Conservation (phyloP, 495 filamentous ascomycete species). For the Mycothermus thermophilus region DNA sequence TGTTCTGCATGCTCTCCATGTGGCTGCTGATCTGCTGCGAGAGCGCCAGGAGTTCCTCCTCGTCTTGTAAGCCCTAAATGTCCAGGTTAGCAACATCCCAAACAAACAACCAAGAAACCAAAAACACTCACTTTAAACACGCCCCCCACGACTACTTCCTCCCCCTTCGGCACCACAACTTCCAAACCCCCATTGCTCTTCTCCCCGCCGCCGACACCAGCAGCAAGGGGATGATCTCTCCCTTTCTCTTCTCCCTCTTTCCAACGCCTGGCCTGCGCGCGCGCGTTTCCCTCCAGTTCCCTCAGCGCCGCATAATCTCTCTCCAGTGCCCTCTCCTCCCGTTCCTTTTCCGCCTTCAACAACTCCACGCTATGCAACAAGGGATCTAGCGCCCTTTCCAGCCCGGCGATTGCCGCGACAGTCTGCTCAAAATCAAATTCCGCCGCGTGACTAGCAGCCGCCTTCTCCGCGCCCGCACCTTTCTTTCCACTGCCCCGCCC, state of each 20-base stretch:
- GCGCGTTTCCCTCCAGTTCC: constrained; percentile 25
- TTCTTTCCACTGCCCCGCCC: neutral
- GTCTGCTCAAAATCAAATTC: constrained; percentile 34
- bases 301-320: constrained; percentile 26
- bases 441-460: constrained; percentile 22
- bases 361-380: constrained; percentile 31
- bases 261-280: constrained; percentile 24
- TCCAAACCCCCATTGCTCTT: constrained; percentile 6
- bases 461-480: neutral
- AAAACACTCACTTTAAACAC: constrained; percentile 21
- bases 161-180: constrained; percentile 8
- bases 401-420: constrained; percentile 21
- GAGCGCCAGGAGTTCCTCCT: constrained; percentile 22
- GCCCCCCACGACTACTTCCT: constrained; percentile 7
- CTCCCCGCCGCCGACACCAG: constrained; percentile 1
- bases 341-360: constrained; percentile 27
- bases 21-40: constrained; percentile 31
- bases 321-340: constrained; percentile 24
- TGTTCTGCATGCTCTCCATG: constrained; percentile 46
- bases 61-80: constrained; percentile 15
- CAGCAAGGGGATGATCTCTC: constrained; percentile 29
- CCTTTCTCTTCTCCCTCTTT: constrained; percentile 20
- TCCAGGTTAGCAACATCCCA: neutral
- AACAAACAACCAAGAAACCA: neutral
- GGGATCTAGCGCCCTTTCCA: constrained; percentile 30